A percentile compares a stretch with the other conserved stretches of the same genome.
Evolutionary conservation across 1,284 basidiomycete genomes (phyloP).

Genomic region (Schizopora paradoxa): DNA sequence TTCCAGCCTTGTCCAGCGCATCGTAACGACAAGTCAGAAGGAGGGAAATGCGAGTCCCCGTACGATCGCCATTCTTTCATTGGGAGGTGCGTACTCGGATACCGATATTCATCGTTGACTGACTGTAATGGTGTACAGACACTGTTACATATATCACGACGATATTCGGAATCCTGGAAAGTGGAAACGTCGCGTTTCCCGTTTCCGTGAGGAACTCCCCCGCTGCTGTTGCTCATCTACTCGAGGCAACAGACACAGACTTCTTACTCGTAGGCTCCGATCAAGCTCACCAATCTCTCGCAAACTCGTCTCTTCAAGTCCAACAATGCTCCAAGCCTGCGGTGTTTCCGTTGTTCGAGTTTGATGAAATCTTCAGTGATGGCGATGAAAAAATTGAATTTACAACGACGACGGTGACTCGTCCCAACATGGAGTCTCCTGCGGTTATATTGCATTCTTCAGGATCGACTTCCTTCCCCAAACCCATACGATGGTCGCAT

Average conservation of each 20-base stretch:
- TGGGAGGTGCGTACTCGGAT: slow-evolving; percentile 21
- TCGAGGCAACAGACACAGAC: slow-evolving; percentile 11
- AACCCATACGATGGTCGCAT: slow-evolving; percentile 24
- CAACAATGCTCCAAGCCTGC: not conserved
- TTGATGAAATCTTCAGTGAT: slow-evolving; percentile 1
- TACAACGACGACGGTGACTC: not conserved
- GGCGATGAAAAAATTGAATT: not conserved
- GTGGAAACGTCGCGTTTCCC: slow-evolving; percentile 29
- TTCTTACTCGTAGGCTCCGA: slow-evolving; percentile 6
- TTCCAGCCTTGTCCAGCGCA: slow-evolving; percentile 7
- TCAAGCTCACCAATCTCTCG: slow-evolving; percentile 2
- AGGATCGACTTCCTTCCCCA: slow-evolving; percentile 30
- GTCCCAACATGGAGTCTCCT: slow-evolving; percentile 9
- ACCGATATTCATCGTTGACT: slow-evolving; percentile 2
- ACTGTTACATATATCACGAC: slow-evolving; percentile 29
- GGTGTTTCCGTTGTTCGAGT: slow-evolving; percentile 5
- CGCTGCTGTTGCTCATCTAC: slow-evolving; percentile 28
- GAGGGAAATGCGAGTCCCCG: slow-evolving; percentile 8
- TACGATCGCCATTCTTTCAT: slow-evolving; percentile 23
- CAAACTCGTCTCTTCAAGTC: not conserved
- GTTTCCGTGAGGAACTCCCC: slow-evolving; percentile 31
- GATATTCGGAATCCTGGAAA: slow-evolving; percentile 26
- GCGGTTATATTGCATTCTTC: slow-evolving; percentile 33
- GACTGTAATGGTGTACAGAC: slow-evolving; percentile 20
- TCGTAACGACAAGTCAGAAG: not conserved